A percentile compares a stretch with the other conserved stretches of the same genome.
Evolutionary conservation across 768 basidiomycete genomes (phyloP).

Genomic region (Brasilioporus rufonigricans): DNA sequence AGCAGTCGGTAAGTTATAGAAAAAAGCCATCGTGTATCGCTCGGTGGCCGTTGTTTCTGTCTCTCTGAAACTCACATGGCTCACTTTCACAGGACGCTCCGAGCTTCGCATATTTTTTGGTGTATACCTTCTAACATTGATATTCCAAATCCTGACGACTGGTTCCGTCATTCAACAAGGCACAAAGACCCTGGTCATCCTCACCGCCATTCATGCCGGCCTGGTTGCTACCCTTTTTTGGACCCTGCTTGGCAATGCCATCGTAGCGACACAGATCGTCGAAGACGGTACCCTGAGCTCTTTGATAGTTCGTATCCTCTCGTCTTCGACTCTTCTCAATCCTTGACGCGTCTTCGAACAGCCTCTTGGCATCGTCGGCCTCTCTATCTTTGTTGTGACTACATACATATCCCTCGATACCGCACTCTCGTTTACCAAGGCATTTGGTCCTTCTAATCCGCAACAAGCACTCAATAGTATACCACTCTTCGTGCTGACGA

Average conservation of each 20-base stretch:
- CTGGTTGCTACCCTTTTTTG: constrained; percentile 77
- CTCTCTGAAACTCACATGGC: constrained; percentile 1
- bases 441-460: constrained; percentile 59
- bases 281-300: constrained; percentile 84
- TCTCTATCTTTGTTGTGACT: constrained; percentile 66
- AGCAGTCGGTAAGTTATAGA: constrained; percentile 71
- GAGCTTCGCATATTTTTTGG: constrained; percentile 68
- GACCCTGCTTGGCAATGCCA: constrained; percentile 69
- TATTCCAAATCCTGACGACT: constrained; percentile 78
- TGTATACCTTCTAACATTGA: constrained; percentile 68
- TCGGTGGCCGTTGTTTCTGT: not conserved
- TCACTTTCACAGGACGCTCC: constrained; percentile 48
- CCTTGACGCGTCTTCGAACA: constrained; percentile 24
- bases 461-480: constrained; percentile 58
- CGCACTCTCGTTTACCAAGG: constrained; percentile 60
- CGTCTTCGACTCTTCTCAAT: not conserved
- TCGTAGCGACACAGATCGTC: constrained; percentile 85
- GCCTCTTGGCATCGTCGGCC: constrained; percentile 60
- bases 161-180: constrained; percentile 81
- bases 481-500: constrained; percentile 77
- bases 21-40: not conserved
- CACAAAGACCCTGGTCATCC: constrained; percentile 58
- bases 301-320: constrained; percentile 50
- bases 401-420: constrained; percentile 86
- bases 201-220: constrained; percentile 80